Evolutionary conservation across 2,329 filamentous ascomycete species (phyloP), one percentile per base, ranked within the genome.

Genomic region (Aureobasidium namibiae): DNA sequence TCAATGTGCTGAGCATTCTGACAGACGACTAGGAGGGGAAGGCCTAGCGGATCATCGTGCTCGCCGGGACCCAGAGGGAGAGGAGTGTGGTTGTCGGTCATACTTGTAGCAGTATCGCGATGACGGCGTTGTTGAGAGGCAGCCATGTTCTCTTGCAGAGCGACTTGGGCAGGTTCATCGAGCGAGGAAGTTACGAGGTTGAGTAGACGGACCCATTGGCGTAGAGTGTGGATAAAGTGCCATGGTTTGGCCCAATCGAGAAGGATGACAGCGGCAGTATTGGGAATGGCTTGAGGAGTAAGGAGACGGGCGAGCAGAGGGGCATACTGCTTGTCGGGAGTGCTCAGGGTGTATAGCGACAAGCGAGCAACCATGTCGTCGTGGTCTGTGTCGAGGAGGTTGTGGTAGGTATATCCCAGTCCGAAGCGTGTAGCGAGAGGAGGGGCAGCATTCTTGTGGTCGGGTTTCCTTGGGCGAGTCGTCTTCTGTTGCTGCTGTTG

Each of bases 1-100:
- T 97, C 92, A 72, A 97, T 95, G 72, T 89, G 91, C 73, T 95
- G 90, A 14, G 90, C 91, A 71, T 95, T 94, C 72, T 97, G 92
- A 70, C 92, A 96, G n/a, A 97, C 91, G 9, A 99, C 88, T 68
- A 90, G 95, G 38, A 99, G 77, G 0, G 91, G 90, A 59, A 99
- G 75, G 0, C 92, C 92, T 9, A 96, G 75, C 5, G 86, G 89
- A 68, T 95, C 91, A 63, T 95, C 90, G 90, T 92, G 96, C 74
- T 96, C 92, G 58, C 92, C 92, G 1, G 89, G 89, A 0, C 92
- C 92, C 1, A 92, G 74, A 1, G 91, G 91, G 63, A 95, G 78
- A 46, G 85, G 83, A 26, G 88, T 83, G 61, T 89, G 85, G 4
- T 81, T 82, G 60, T 65, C 63, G 26, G 54, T 56, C 41, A 62